These are phyloP conservation scores for Talaromyces thailandensis DNA, from an alignment of 495 filamentous ascomycete genomes.

Conservation along the genomic window DNA sequence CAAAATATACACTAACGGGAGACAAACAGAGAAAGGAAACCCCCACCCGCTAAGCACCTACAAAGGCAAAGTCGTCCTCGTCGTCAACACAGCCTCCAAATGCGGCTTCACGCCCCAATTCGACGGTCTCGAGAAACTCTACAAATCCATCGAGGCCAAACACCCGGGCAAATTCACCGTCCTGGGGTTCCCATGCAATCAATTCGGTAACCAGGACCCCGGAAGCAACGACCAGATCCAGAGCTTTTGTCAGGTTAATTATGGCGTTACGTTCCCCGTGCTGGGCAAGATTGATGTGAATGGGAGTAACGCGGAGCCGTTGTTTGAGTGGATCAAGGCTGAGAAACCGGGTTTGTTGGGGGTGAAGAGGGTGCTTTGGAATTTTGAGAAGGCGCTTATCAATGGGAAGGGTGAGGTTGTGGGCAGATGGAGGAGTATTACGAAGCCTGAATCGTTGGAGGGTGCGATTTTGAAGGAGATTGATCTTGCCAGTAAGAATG, in stretches of 20 bases:
- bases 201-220: slow-evolving; percentile 88
- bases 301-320: slow-evolving; percentile 66
- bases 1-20: slow-evolving; percentile 13
- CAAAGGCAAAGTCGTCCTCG: slow-evolving; percentile 83
- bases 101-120: slow-evolving; percentile 99
- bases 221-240: slow-evolving; percentile 86
- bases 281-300: slow-evolving; percentile 92
- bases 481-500: slow-evolving; percentile 35
- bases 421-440: slow-evolving; percentile 70
- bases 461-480: slow-evolving; percentile 65
- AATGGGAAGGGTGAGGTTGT: slow-evolving; percentile 78
- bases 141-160: slow-evolving; percentile 61
- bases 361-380: slow-evolving; percentile 88
- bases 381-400: slow-evolving; percentile 95
- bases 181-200: slow-evolving; percentile 97
- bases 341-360: slow-evolving; percentile 77
- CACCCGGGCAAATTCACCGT: slow-evolving; percentile 72
- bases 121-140: slow-evolving; percentile 79
- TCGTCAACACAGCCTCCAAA: slow-evolving; percentile 98
- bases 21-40: slow-evolving; percentile 58
- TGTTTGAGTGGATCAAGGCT: slow-evolving; percentile 85
- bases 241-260: slow-evolving; percentile 87
- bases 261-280: slow-evolving; percentile 89
- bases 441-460: slow-evolving; percentile 77
- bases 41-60: slow-evolving; percentile 59